Evolutionary conservation across 208 protist species (phyloP).

Genomic region (Leishmania turanica): DNA sequence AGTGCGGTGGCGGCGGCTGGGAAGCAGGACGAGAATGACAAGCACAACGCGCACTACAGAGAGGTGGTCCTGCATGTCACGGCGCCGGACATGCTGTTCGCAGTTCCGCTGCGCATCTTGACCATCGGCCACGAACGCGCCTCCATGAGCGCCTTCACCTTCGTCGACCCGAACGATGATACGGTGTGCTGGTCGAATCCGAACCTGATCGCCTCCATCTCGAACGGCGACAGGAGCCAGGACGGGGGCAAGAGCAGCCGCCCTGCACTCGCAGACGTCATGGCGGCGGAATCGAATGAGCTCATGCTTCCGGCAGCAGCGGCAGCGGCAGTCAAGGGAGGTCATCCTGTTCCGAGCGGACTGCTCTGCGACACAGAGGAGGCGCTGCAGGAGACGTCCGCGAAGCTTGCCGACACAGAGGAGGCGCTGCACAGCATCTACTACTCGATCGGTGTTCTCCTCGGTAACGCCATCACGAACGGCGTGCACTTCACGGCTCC

Average conservation of each 20-base stretch:
- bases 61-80: constrained; percentile 43
- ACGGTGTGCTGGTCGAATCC: constrained; percentile 53
- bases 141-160: constrained; percentile 47
- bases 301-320: not conserved
- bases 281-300: not conserved
- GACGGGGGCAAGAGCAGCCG: constrained; percentile 3
- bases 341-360: not conserved
- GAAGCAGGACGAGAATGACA: not conserved
- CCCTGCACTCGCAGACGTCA: not conserved
- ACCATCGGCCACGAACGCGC: constrained; percentile 59
- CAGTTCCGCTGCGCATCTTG: constrained; percentile 27
- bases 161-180: constrained; percentile 22
- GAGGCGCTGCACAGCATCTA: constrained; percentile 43
- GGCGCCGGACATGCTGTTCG: constrained; percentile 19
- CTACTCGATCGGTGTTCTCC: constrained; percentile 48
- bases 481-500: constrained; percentile 49
- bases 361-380: constrained; percentile 39
- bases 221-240: not conserved
- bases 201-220: constrained; percentile 32
- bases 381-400: no score
- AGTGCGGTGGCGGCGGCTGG: not conserved
- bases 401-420: constrained; percentile 40
- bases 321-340: not conserved
- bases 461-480: constrained; percentile 62
- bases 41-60: not conserved